phyloP scores from a whole-genome alignment of 805 yeast genomes.

The Metschnikowia dekortorum region DNA sequence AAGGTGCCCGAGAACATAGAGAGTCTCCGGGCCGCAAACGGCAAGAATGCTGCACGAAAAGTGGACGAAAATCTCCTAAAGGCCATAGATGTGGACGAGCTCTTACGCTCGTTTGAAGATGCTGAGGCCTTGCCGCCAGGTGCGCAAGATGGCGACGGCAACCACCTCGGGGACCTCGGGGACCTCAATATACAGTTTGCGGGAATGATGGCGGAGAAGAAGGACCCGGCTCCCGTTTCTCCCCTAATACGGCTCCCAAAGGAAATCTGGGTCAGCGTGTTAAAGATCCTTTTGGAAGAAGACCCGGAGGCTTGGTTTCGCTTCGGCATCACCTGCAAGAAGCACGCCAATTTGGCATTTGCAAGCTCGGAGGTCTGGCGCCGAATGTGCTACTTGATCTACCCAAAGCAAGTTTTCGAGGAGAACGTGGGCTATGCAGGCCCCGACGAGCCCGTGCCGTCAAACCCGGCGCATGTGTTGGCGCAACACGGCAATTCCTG shows the following conservation, averaged over 20 bases:
- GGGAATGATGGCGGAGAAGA: conserved; percentile 21
- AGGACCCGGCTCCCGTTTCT: conserved; percentile 29
- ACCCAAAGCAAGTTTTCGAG: conserved; percentile 52
- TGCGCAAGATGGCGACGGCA: conserved; percentile 14
- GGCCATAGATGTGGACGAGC: conserved; percentile 37
- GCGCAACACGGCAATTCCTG: conserved; percentile 32
- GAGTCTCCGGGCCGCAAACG: conserved; percentile 21
- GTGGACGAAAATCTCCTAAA: conserved; percentile 36
- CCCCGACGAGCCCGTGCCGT: conserved; percentile 29
- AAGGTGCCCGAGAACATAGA: conserved; percentile 38
- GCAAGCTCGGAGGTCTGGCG: conserved; percentile 48
- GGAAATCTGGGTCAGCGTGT: conserved; percentile 52
- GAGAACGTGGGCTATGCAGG: conserved; percentile 39
- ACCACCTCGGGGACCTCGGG: background rate
- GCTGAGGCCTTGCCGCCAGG: conserved; percentile 20
- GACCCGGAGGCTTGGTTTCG: conserved; percentile 65
- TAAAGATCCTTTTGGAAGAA: conserved; percentile 41
- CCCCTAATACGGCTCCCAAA: conserved; percentile 42
- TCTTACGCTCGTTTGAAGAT: conserved; percentile 34
- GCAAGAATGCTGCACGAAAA: conserved; percentile 26
- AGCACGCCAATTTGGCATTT: conserved; percentile 55
- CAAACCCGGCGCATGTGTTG: conserved; percentile 25
- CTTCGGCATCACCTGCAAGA: conserved; percentile 55
- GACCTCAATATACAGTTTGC: conserved; percentile 20
- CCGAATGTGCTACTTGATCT: conserved; percentile 45